phyloP scores from a whole-genome alignment of 2,329 filamentous ascomycete genomes.

The Neoascochyta sp. region DNA sequence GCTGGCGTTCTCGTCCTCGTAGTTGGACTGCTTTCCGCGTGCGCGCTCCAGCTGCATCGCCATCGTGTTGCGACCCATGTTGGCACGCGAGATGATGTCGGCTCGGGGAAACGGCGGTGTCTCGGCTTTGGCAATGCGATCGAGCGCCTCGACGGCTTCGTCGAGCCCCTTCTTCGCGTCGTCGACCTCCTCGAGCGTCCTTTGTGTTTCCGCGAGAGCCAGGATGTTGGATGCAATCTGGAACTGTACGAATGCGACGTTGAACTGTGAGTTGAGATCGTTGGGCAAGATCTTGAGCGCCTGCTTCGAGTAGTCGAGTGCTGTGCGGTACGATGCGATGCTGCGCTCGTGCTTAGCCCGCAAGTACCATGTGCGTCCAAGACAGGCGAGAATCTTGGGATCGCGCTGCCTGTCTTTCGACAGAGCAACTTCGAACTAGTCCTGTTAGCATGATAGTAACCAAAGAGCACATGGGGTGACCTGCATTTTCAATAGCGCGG shows the following conservation, averaged over 20 bases:
- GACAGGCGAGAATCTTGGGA: slow-evolving; percentile 74
- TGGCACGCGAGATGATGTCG: slow-evolving; percentile 90
- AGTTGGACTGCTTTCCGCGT: slow-evolving; percentile 79
- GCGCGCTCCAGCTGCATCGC: slow-evolving; percentile 85
- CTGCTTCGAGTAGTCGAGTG: slow-evolving; percentile 61
- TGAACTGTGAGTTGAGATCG: slow-evolving; percentile 91
- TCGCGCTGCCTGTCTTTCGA: slow-evolving; percentile 76
- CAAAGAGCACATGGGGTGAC: too few relatives aligned
- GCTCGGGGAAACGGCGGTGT: slow-evolving; percentile 82
- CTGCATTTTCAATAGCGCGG: slow-evolving; percentile 78
- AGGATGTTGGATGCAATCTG: slow-evolving; percentile 83
- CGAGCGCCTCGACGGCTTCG: slow-evolving; percentile 71
- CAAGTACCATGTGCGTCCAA: slow-evolving; percentile 83
- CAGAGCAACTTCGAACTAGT: slow-evolving; percentile 76
- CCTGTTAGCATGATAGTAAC: slow-evolving; percentile 18
- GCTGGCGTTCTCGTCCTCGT: slow-evolving; percentile 87
- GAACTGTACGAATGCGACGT: slow-evolving; percentile 95
- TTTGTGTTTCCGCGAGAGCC: slow-evolving; percentile 68
- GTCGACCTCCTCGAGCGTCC: slow-evolving; percentile 75
- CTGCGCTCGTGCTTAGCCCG: slow-evolving; percentile 68
- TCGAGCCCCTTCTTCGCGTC: slow-evolving; percentile 77
- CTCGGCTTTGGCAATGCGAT: slow-evolving; percentile 57
- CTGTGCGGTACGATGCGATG: slow-evolving; percentile 59
- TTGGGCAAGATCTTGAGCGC: slow-evolving; percentile 76
- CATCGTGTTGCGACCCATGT: slow-evolving; percentile 95